A percentile compares a stretch with the other conserved stretches of the same genome.
These are phyloP conservation scores for Pseudogymnoascus sp. DNA, from an alignment of 2,329 filamentous ascomycete species.

Conservation along the genomic window DNA sequence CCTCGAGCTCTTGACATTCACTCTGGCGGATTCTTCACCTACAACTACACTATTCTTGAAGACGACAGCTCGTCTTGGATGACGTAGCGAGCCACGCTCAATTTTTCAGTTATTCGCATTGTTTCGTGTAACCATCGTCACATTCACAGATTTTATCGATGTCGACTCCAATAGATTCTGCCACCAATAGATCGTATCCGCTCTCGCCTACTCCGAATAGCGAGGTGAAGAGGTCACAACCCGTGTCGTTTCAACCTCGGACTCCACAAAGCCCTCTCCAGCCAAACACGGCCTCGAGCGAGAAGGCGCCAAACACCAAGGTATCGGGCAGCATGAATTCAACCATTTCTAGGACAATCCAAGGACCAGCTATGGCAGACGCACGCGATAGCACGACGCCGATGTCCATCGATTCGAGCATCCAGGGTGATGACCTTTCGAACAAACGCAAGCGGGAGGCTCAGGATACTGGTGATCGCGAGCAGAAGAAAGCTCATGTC, in stretches of 20 bases:
- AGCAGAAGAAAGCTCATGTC: conserved; percentile 53
- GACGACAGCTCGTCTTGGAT: not conserved
- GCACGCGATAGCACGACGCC: not conserved
- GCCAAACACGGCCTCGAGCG: conserved; percentile 3
- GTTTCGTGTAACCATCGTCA: conserved; percentile 6
- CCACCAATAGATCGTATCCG: conserved; percentile 3
- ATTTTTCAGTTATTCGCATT: not conserved
- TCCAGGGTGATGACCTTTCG: conserved; percentile 41
- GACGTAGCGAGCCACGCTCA: conserved; percentile 1
- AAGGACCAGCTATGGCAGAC: not conserved
- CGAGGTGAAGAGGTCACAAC: conserved; percentile 5
- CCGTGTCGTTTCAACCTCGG: conserved; percentile 57
- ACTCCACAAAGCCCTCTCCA: conserved; percentile 53
- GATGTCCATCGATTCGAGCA: conserved; percentile 24
- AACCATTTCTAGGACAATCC: not conserved
- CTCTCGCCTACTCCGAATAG: conserved; percentile 6
- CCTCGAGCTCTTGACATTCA: not conserved
- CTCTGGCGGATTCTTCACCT: not conserved
- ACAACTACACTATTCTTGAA: not conserved
- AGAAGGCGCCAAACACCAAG: not conserved
- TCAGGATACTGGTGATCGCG: conserved; percentile 47
- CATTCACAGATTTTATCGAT: conserved; percentile 7
- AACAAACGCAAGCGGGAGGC: conserved; percentile 54
- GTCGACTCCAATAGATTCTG: conserved; percentile 4
- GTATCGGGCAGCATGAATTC: conserved; percentile 1